Conservation (phyloP, 208 protist species). For the Leishmania amazonensis region DNA sequence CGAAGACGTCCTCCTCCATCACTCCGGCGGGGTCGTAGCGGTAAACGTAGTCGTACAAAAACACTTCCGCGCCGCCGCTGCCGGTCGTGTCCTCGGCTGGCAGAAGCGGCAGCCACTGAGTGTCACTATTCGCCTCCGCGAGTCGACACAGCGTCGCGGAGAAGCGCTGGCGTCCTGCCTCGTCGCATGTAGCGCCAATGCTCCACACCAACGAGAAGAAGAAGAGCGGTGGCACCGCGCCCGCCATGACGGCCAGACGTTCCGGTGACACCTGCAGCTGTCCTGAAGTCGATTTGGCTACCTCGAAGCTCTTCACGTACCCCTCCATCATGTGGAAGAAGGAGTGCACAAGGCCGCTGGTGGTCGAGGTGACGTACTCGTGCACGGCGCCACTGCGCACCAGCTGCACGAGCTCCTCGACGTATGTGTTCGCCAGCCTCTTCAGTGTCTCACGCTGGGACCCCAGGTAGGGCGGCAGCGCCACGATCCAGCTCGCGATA, state of each 20-base stretch:
- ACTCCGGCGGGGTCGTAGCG: slow-evolving; percentile 42
- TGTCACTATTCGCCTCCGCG: slow-evolving; percentile 51
- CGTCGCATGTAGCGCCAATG: slow-evolving; percentile 94
- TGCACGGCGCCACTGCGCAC: slow-evolving; percentile 68
- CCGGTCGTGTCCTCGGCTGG: background rate
- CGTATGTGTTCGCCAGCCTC: slow-evolving; percentile 76
- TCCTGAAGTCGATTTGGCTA: slow-evolving; percentile 17
- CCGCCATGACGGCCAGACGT: slow-evolving; percentile 48
- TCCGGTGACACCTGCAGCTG: slow-evolving; percentile 39
- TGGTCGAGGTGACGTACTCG: slow-evolving; percentile 95
- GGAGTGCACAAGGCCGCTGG: slow-evolving; percentile 91
- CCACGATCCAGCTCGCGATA: slow-evolving; percentile 86
- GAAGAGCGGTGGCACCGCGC: slow-evolving; percentile 89
- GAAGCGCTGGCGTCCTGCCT: slow-evolving; percentile 89
- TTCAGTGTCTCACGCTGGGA: slow-evolving; percentile 59
- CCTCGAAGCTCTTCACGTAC: slow-evolving; percentile 78
- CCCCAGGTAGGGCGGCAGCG: slow-evolving; percentile 82
- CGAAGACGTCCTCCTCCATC: slow-evolving; percentile 32
- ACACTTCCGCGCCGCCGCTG: slow-evolving; percentile 27
- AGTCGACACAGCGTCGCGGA: slow-evolving; percentile 78
- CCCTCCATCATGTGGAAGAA: slow-evolving; percentile 95
- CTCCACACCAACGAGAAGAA: slow-evolving; percentile 97
- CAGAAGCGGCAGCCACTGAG: slow-evolving; percentile 40
- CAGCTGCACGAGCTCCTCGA: slow-evolving; percentile 84
- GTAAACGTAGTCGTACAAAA: slow-evolving; percentile 96